phyloP scores from a whole-genome alignment of 73 alveolate species.

The Tetrahymena elliotti region DNA sequence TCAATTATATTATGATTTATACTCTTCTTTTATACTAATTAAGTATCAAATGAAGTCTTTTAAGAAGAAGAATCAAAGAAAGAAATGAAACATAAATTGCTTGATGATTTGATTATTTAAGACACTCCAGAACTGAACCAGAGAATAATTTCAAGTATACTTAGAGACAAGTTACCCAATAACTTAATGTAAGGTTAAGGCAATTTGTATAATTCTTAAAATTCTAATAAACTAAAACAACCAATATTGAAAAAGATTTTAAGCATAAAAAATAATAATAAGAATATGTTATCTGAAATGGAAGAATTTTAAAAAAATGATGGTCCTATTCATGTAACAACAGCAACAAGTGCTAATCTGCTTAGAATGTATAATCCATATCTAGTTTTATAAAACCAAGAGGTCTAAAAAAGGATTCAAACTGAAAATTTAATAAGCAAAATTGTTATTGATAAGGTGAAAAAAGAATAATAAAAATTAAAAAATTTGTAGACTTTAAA shows the following conservation, averaged over 20 bases:
- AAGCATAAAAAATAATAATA: neutral
- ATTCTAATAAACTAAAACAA: neutral
- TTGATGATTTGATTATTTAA: neutral
- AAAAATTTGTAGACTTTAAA: neutral
- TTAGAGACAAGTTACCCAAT: neutral
- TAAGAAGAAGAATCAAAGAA: neutral
- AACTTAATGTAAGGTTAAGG: neutral
- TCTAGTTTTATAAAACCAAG: neutral
- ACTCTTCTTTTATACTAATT: neutral
- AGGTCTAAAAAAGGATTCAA: neutral
- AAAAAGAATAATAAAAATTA: neutral
- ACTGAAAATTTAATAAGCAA: neutral
- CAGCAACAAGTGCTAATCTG: neutral
- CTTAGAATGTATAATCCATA: neutral
- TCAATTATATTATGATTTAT: neutral
- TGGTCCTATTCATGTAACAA: neutral
- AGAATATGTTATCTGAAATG: neutral
- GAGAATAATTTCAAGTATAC: neutral
- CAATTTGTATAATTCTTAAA: neutral
- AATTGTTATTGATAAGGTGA: neutral
- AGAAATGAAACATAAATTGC: neutral
- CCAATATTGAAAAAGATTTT: neutral
- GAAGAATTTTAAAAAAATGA: neutral
- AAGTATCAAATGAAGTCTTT: neutral
- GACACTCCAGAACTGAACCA: neutral